phyloP scores from a whole-genome alignment of 257 asterid genomes.

The Solanum sejunctum region DNA sequence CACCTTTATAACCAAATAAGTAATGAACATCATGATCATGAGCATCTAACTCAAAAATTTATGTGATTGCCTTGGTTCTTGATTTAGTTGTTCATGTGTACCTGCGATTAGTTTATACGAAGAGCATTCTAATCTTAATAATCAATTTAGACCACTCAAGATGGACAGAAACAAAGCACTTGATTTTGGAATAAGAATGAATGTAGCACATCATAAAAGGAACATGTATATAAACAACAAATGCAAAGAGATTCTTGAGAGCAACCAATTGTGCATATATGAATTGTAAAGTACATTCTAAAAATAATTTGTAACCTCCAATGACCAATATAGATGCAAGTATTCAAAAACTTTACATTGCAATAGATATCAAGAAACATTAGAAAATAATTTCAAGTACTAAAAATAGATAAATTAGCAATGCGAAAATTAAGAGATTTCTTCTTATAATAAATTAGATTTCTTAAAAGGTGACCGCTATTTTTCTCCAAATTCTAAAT shows the following conservation, averaged over 20 bases:
- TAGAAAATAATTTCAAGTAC: not conserved
- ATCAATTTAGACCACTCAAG: not conserved
- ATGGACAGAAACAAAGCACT: not conserved
- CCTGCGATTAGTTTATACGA: not conserved
- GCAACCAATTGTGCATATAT: not conserved
- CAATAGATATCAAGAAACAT: not conserved
- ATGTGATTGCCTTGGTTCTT: not conserved
- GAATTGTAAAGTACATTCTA: not conserved
- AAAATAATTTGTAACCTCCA: not conserved
- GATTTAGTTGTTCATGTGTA: not conserved
- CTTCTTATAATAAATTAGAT: not conserved
- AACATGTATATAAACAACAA: not conserved
- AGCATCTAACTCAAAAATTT: not conserved
- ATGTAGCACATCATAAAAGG: not conserved
- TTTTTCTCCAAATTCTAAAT: not conserved
- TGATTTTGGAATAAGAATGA: not conserved
- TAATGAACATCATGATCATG: not conserved
- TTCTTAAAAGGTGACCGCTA: not conserved
- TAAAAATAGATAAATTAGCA: not conserved
- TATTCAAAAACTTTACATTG: not conserved
- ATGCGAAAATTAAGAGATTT: not conserved
- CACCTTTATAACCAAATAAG: not conserved
- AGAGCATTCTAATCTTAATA: not conserved
- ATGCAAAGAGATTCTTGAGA: not conserved
- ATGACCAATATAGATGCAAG: not conserved